Evolutionary conservation across 2,329 filamentous ascomycete species (phyloP).

Genomic region (Dactylonectria estremocensis): DNA sequence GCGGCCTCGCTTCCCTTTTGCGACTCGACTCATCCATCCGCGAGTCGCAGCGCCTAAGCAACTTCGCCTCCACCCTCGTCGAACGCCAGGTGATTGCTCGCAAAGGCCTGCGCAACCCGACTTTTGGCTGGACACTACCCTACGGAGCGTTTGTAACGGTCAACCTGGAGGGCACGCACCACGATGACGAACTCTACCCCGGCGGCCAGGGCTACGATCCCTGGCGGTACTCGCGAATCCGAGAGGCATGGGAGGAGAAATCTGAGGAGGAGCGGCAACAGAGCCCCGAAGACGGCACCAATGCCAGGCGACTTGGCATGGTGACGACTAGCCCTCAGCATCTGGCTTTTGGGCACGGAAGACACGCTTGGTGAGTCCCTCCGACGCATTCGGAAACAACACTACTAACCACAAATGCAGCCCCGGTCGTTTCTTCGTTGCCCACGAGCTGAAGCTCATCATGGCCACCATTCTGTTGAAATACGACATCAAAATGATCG

Average conservation of each 20-base stretch:
- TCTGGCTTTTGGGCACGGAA: constrained; percentile 70
- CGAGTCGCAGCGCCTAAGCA: constrained; percentile 66
- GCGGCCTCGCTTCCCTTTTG: constrained; percentile 58
- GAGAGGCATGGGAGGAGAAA: constrained; percentile 56
- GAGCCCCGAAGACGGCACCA: constrained; percentile 50
- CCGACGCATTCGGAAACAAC: background rate
- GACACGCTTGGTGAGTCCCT: constrained; percentile 62
- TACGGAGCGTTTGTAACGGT: constrained; percentile 61
- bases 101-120: constrained; percentile 60
- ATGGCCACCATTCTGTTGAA: constrained; percentile 65
- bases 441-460: constrained; percentile 70
- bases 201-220: constrained; percentile 63
- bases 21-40: constrained; percentile 67
- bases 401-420: constrained; percentile 43
- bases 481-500: constrained; percentile 65
- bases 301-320: constrained; percentile 61
- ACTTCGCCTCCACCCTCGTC: constrained; percentile 62
- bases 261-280: constrained; percentile 47
- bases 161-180: constrained; percentile 62
- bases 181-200: constrained; percentile 62
- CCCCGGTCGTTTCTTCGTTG: constrained; percentile 70
- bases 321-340: constrained; percentile 67
- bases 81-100: constrained; percentile 62
- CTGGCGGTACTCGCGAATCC: constrained; percentile 62
- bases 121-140: constrained; percentile 54